Conservation (phyloP, 208 protist genomes). For the Wallacemonas rigidus region DNA sequence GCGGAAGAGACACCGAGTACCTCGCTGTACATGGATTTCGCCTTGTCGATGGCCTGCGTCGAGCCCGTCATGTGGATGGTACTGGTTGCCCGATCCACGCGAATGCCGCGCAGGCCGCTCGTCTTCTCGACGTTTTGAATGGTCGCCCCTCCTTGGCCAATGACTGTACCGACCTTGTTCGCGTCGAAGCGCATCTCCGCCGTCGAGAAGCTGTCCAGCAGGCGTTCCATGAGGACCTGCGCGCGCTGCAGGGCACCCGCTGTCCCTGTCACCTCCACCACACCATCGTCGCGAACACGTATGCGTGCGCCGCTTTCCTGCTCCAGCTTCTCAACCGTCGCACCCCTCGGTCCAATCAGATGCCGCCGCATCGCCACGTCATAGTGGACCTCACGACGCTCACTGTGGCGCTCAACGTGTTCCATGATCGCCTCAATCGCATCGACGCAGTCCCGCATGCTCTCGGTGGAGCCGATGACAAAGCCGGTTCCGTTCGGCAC, state of each 20-base stretch:
- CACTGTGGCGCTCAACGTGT: conserved; percentile 25
- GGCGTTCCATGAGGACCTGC: conserved; percentile 21
- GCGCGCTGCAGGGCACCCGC: conserved; percentile 25
- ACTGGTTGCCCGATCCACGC: conserved; percentile 28
- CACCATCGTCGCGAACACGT: conserved; percentile 23
- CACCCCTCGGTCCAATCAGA: conserved; percentile 46
- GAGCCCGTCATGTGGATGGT: conserved; percentile 32
- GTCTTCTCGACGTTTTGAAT: conserved; percentile 37
- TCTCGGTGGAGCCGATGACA: conserved; percentile 31
- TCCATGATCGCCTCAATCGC: conserved; percentile 42
- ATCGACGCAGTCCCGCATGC: conserved; percentile 27
- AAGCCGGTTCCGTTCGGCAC: conserved; percentile 30
- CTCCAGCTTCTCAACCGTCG: conserved; percentile 43
- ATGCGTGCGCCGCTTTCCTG: conserved; percentile 44
- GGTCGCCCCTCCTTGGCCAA: conserved; percentile 49
- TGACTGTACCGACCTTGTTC: conserved; percentile 24
- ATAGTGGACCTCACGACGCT: conserved; percentile 19
- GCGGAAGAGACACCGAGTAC: conserved; percentile 10
- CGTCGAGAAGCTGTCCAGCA: conserved; percentile 29
- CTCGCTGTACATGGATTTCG: conserved; percentile 31
- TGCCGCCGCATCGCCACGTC: conserved; percentile 24
- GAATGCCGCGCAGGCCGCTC: conserved; percentile 35
- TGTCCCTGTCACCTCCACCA: conserved; percentile 35
- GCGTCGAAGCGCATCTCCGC: conserved; percentile 29
- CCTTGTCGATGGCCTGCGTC: conserved; percentile 29